These are phyloP conservation scores for Picochlorum sp. DNA, from an alignment of 139 green algal genomes.

Conservation along the genomic window DNA sequence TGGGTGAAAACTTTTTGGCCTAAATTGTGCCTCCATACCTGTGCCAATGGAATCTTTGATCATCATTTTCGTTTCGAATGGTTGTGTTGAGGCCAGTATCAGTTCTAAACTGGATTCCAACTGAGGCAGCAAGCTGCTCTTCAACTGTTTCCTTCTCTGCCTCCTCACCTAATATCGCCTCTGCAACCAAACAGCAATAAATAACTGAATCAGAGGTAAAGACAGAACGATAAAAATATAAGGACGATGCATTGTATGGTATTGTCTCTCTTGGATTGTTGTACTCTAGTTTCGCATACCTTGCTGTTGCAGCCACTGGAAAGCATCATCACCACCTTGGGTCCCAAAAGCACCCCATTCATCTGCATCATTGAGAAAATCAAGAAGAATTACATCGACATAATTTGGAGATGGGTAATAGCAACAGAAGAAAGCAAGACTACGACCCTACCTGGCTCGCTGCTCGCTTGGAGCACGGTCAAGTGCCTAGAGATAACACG, in stretches of 20 bases:
- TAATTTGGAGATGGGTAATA: no score
- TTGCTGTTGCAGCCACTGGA: neutral
- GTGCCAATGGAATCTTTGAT: neutral
- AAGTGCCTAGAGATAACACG: no score
- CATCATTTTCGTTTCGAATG: neutral
- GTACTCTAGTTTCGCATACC: neutral
- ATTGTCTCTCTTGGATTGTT: no score
- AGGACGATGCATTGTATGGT: no score
- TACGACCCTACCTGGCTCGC: no score
- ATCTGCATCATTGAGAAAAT: no score
- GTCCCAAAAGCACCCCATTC: no score
- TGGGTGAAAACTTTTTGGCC: neutral
- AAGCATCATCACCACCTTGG: neutral
- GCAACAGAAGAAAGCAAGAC: no score
- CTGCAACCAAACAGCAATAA: neutral
- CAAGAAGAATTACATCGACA: no score
- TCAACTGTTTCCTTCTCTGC: neutral
- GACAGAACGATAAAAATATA: no score
- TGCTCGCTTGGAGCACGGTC: no score
- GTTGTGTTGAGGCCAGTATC: neutral
- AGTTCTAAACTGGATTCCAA: neutral
- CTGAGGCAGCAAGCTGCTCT: slow-evolving; percentile 1
- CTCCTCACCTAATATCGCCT: neutral
- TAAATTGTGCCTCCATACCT: neutral
- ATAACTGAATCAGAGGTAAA: neutral